A percentile compares a stretch with the other conserved stretches of the same genome.
These are phyloP conservation scores for Erodium maritimum DNA, from an alignment of 345 rosid species.

Conservation along the genomic window DNA sequence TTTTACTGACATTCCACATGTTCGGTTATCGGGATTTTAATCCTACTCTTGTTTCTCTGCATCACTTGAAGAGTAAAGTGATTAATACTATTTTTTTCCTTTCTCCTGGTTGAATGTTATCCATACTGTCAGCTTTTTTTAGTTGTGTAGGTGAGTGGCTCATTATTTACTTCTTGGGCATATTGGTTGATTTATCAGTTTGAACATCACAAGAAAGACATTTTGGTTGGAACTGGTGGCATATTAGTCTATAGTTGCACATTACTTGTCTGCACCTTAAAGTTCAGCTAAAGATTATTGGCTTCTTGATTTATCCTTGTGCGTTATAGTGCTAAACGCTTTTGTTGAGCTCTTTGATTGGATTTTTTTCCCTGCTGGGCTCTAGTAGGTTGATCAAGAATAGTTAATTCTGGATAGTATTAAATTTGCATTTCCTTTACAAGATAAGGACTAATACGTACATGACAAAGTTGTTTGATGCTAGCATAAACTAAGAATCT, in stretches of 20 bases:
- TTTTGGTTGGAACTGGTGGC: not conserved
- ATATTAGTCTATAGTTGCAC: not conserved
- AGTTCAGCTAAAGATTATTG: not conserved
- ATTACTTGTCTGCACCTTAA: too few species aligned
- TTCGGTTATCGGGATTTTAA: too few species aligned
- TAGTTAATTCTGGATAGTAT: too few species aligned
- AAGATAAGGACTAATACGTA: not conserved
- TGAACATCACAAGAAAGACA: not conserved
- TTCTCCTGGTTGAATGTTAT: not conserved
- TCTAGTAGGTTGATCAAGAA: not conserved
- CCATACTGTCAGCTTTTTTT: not conserved
- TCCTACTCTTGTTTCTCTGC: too few species aligned
- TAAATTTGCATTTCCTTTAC: not conserved
- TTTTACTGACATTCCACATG: not conserved
- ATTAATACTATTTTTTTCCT: not conserved
- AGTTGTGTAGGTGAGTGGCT: not conserved
- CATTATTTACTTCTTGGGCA: not conserved
- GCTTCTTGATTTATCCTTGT: not conserved
- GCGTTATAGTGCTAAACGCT: not conserved
- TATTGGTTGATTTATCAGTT: not conserved
- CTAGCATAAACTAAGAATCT: not conserved
- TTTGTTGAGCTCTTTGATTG: not conserved
- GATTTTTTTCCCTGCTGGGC: not conserved
- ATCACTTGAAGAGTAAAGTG: not conserved
- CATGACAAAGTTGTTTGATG: not conserved